Evolutionary conservation across 2,329 filamentous ascomycete species (phyloP).

Genomic region (Arthrobotrys sphaeroides): DNA sequence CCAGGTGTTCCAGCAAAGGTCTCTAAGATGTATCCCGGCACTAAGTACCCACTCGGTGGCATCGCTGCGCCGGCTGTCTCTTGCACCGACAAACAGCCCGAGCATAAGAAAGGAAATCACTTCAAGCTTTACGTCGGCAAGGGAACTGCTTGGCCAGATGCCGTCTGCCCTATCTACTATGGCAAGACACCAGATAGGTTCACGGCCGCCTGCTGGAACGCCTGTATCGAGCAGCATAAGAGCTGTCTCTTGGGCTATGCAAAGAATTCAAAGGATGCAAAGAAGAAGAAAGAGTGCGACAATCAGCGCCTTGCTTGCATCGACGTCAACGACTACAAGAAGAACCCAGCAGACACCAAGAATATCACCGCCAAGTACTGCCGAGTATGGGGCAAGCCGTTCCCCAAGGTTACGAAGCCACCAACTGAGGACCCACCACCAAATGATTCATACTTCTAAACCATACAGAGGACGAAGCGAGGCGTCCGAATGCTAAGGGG

Average conservation of each 20-base stretch:
- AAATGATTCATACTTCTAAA: background rate
- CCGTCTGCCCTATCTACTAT: background rate
- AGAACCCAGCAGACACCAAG: background rate
- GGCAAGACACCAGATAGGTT: background rate
- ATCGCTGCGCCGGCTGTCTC: slow-evolving; percentile 1
- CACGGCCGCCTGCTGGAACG: background rate
- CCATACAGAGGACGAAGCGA: background rate
- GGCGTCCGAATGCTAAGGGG: background rate
- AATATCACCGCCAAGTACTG: background rate
- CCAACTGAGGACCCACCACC: background rate
- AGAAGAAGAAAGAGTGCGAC: background rate
- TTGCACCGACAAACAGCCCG: background rate
- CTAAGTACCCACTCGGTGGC: slow-evolving; percentile 18
- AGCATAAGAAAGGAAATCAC: background rate
- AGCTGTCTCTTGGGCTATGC: background rate
- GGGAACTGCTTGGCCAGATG: background rate
- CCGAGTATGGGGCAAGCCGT: background rate
- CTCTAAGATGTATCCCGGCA: background rate
- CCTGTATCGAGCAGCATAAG: slow-evolving; percentile 1
- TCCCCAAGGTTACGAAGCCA: background rate
- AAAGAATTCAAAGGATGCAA: background rate
- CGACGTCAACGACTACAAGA: background rate
- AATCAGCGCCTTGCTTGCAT: background rate
- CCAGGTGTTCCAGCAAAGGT: background rate
- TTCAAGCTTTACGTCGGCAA: background rate